Conservation (phyloP, 2,329 filamentous ascomycete species). For the Alternaria incomplexa region DNA sequence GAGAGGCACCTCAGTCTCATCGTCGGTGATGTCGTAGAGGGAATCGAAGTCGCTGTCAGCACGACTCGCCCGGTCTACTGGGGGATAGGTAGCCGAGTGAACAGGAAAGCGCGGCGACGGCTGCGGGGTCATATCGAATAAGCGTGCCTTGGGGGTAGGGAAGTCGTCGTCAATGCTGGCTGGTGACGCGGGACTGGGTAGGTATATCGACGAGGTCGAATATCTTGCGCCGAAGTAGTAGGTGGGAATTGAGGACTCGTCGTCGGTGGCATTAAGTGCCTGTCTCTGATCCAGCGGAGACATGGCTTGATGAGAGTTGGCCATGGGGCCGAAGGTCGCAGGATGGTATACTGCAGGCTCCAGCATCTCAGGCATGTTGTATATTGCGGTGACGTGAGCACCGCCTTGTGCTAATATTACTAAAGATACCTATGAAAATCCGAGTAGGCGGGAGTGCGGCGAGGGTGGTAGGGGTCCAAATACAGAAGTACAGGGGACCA, state of each 20-base stretch:
- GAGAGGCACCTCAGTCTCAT: constrained; percentile 66
- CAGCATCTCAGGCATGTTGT: constrained; percentile 55
- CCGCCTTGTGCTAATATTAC: constrained; percentile 47
- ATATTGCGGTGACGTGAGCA: constrained; percentile 47
- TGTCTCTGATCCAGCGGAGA: constrained; percentile 64
- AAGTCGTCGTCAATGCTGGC: constrained; percentile 65
- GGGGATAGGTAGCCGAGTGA: constrained; percentile 49
- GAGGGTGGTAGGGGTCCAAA: constrained; percentile 23
- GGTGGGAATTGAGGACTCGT: constrained; percentile 40
- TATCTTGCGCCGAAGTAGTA: constrained; percentile 50
- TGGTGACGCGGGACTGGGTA: constrained; percentile 48
- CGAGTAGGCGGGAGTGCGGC: constrained; percentile 27
- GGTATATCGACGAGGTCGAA: constrained; percentile 38
- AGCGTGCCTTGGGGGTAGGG: constrained; percentile 72
- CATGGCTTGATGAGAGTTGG: constrained; percentile 30
- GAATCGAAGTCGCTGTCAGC: constrained; percentile 81
- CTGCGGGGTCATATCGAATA: constrained; percentile 59
- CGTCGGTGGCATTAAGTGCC: constrained; percentile 68
- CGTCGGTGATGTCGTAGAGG: constrained; percentile 82
- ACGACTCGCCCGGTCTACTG: constrained; percentile 69
- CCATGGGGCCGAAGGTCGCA: constrained; percentile 34
- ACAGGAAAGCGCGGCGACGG: constrained; percentile 58
- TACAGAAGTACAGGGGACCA: constrained; percentile 26
- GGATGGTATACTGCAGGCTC: constrained; percentile 57
- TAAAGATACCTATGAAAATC: constrained; percentile 38